Base-by-base conservation (phyloP, 345 rosid species). In the Lumnitzera littorea region DNA sequence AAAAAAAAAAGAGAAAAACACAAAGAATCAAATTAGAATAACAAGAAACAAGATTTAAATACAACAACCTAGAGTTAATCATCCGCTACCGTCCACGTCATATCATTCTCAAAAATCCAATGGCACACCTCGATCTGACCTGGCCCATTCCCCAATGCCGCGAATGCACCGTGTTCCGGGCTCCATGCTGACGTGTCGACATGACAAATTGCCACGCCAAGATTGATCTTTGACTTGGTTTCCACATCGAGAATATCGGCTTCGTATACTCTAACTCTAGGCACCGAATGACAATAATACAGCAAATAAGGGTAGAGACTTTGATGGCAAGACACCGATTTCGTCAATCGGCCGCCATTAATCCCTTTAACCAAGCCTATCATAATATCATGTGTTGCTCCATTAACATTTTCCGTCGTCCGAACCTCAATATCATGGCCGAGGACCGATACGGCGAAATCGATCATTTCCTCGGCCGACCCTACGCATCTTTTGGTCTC, bases 271-370 rank as follows among this genome's bases (percentile, higher is more conserved):
- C 84, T 73, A 0, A 82, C 95, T 50, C 72, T 79, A 0, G 95
- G 95, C 46, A 87, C 95, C 0, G 91, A 79, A 74, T 87, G 95
- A 61, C 95, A 87, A 51, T 87, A 87, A 47, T 84, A 84, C 13
- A 84, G 50, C 36, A 87, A 60, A 64, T 81, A 84, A 9, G 95
- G 95, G 69, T 82, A 87, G 75, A 87, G 46, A 36, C 86, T 84
- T 73, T 87, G 95, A 64, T 87, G 95, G 66, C 95, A 87, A 2
- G 95, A 87, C 15, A 87, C 91, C 16, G 91, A 82, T 59, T 70
- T 60, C 2, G 88, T 84, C 60, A 73, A 71, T 12, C 61, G 23
- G 4, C 95, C 95, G 13, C 84, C 78, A 73, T 84, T 71, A 76
- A 87, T 74, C 13, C 84, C 85, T 16, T 46, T 70, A 50, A 87